Conservation (phyloP, 495 filamentous ascomycete species). For the Ramalina peruviana region DNA sequence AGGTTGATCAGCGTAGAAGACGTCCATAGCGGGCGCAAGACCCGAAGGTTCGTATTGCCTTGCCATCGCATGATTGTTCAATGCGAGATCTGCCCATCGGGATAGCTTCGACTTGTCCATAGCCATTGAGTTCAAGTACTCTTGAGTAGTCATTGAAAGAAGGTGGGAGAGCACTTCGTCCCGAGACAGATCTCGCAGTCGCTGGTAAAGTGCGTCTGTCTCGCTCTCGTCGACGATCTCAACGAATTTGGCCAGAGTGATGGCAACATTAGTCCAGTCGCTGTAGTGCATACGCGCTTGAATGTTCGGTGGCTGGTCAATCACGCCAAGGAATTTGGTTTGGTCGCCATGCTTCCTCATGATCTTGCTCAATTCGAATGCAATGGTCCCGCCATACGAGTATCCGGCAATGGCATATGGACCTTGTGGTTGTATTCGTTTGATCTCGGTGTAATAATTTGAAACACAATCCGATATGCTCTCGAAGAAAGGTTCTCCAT, state of each 20-base stretch:
- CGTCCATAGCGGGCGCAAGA: background rate
- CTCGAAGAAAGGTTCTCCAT: constrained; percentile 23
- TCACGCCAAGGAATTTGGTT: constrained; percentile 17
- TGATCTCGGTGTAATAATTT: constrained; percentile 31
- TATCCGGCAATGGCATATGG: constrained; percentile 46
- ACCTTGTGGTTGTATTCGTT: constrained; percentile 31
- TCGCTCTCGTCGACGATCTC: background rate
- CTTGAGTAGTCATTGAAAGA: background rate
- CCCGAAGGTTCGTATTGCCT: background rate
- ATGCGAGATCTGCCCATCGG: background rate
- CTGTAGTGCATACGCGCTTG: constrained; percentile 11
- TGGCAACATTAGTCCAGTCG: background rate
- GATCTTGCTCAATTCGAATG: constrained; percentile 38
- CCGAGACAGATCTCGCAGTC: background rate
- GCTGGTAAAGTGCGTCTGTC: background rate
- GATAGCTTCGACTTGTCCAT: background rate
- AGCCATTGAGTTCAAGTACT: background rate
- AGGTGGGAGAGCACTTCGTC: background rate
- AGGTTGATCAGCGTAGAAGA: background rate
- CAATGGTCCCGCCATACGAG: constrained; percentile 36
- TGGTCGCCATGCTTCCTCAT: constrained; percentile 23
- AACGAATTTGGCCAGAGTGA: background rate
- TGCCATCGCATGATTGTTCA: background rate
- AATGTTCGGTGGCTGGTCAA: constrained; percentile 36
- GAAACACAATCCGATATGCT: constrained; percentile 22